phyloP scores from a whole-genome alignment of 495 filamentous ascomycete genomes.

The Neurospora pannonica region DNA sequence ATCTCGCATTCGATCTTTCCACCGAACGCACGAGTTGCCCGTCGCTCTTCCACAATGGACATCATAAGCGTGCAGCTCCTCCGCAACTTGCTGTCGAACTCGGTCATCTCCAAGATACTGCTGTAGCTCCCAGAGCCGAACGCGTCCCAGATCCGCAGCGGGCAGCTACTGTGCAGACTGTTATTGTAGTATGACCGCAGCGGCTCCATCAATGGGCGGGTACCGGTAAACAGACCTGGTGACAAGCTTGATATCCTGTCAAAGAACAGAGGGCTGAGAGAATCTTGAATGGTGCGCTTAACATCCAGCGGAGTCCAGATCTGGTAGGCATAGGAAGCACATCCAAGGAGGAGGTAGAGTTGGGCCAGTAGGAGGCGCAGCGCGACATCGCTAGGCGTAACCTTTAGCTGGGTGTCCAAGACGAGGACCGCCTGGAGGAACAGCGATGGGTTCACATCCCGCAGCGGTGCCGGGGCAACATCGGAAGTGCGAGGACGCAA shows the following conservation, averaged over 20 bases:
- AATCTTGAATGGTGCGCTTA: conserved; percentile 42
- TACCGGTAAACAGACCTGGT: conserved; percentile 32
- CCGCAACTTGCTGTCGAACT: conserved; percentile 26
- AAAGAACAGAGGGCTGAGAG: conserved; percentile 35
- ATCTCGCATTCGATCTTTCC: conserved; percentile 28
- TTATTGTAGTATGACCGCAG: conserved; percentile 28
- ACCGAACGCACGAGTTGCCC: conserved; percentile 26
- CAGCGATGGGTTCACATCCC: conserved; percentile 17
- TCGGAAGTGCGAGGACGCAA: conserved; percentile 9
- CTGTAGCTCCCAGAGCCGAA: conserved; percentile 37
- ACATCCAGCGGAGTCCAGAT: conserved; percentile 36
- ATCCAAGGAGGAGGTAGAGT: conserved; percentile 37
- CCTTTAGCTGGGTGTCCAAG: conserved; percentile 32
- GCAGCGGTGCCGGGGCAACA: conserved; percentile 17
- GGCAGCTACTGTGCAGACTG: conserved; percentile 24
- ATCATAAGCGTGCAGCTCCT: conserved; percentile 34
- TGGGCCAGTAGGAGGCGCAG: conserved; percentile 36
- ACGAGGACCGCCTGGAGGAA: conserved; percentile 38
- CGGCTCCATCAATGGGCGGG: conserved; percentile 21
- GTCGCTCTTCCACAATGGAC: conserved; percentile 36
- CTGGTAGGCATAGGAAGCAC: conserved; percentile 28
- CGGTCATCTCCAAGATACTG: conserved; percentile 29
- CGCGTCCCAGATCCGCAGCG: conserved; percentile 32
- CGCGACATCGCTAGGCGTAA: conserved; percentile 26
- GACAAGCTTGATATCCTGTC: conserved; percentile 44